Conservation (phyloP, 306 rosid genomes). For the Pterocarpus macrocarpus region DNA sequence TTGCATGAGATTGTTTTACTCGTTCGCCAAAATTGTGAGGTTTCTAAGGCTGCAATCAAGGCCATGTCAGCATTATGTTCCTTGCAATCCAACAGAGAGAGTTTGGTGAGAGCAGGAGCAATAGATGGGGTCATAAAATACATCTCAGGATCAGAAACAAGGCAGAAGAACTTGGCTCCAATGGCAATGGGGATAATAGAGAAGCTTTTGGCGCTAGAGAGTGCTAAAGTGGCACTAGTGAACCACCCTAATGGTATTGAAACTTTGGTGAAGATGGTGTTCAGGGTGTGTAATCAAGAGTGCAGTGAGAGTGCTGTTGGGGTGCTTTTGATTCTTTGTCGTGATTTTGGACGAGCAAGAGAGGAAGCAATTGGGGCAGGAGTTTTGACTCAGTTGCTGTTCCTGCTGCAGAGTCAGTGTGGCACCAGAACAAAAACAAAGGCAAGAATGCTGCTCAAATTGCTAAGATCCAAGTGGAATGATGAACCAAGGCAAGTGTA, state of each 20-base stretch:
- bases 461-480: slow-evolving; percentile 76
- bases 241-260: slow-evolving; percentile 56
- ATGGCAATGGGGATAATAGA: slow-evolving; percentile 65
- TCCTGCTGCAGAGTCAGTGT: slow-evolving; percentile 91
- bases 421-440: slow-evolving; percentile 69
- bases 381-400: slow-evolving; percentile 77
- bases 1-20: slow-evolving; percentile 55
- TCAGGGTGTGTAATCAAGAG: slow-evolving; percentile 72
- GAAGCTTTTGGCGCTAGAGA: slow-evolving; percentile 65
- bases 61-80: slow-evolving; percentile 70
- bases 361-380: slow-evolving; percentile 84
- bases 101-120: slow-evolving; percentile 64
- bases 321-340: slow-evolving; percentile 65
- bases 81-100: slow-evolving; percentile 57
- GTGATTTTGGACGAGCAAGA: slow-evolving; percentile 64
- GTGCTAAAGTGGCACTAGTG: slow-evolving; percentile 68
- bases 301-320: slow-evolving; percentile 81
- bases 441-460: slow-evolving; percentile 86
- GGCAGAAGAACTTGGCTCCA: slow-evolving; percentile 53
- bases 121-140: slow-evolving; percentile 65
- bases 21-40: slow-evolving; percentile 47
- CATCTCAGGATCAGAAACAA: slow-evolving; percentile 55
- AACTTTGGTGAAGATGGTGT: slow-evolving; percentile 74
- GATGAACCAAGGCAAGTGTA: slow-evolving; percentile 57
- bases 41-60: slow-evolving; percentile 66